Base-by-base conservation (phyloP, 208 protist genomes). In the Acanthamoeba healyi region DNA sequence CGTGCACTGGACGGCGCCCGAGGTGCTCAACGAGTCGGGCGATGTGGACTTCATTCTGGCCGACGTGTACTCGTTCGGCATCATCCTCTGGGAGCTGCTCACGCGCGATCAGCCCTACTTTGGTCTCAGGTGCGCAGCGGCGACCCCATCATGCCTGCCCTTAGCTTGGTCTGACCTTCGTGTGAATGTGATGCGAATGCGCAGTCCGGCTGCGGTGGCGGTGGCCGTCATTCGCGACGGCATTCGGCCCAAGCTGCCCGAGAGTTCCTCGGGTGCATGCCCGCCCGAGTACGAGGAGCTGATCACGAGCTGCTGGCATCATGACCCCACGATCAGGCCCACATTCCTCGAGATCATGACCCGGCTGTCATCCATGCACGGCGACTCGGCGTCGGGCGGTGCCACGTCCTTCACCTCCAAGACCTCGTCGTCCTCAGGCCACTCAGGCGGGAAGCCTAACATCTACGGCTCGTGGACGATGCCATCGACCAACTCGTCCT, bases 271-370 rank as follows among this genome's bases (percentile, higher is more conserved):
- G 15, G 51, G 19, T n/a, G 12, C 5, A 34, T 40, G 26, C 5
- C 88, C 63, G 29, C 19, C 40, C 22, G 88, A 93, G 46, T 93
- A 61, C 61, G 61, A 79, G n/a, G 40, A 79, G 40, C 87, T 93
- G 42, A 81, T 93, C 51, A 54, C 44, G 40, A 81, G 46, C 26
- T 93, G 56, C 42, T 93, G 88, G 88, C 63, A 74, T 26, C 26
- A 40, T 14, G 88, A 93, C 26, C 88, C 88, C 14, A 40, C 65
- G 29, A 81, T 74, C 29, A 32, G 88, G 3, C 88, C 88, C 15
- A 82, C 88, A 15, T 93, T 93, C 88, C 42, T 93, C 17, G 88
- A 93, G n/a, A 81, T 93, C 51, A 93, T 81, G 42, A 93, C 88
- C 17, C 29, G 88, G 17, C 88, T 93, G 5, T 72, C 56, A 7